Percentiles rank a stretch among this genome's conserved stretches.
Evolutionary conservation across 495 filamentous ascomycete species (phyloP).

Genomic region (Aspergillus heteromorphus): DNA sequence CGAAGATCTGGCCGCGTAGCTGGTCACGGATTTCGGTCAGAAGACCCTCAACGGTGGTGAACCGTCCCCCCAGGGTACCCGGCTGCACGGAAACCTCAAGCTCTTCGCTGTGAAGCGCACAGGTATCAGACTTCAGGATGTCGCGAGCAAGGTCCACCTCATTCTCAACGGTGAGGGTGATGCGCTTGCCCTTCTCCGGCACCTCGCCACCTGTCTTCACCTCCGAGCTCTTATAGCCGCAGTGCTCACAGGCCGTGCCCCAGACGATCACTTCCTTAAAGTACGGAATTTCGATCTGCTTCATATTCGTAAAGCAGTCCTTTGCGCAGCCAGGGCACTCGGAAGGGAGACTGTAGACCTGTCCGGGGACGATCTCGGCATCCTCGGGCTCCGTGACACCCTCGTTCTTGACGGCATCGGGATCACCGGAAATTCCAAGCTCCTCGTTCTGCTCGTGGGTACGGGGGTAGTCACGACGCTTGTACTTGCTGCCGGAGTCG

Average conservation of each 20-base stretch:
- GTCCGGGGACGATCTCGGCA: constrained; percentile 78
- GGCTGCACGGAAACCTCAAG: constrained; percentile 78
- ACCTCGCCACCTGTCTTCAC: constrained; percentile 94
- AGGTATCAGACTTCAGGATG: constrained; percentile 94
- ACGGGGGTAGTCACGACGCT: constrained; percentile 71
- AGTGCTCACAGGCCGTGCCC: constrained; percentile 80
- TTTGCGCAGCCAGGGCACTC: constrained; percentile 86
- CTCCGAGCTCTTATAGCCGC: constrained; percentile 92
- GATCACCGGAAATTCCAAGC: constrained; percentile 59
- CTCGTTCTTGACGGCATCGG: constrained; percentile 25
- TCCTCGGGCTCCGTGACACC: constrained; percentile 40
- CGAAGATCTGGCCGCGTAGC: constrained; percentile 77
- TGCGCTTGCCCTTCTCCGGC: constrained; percentile 78
- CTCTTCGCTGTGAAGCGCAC: constrained; percentile 76
- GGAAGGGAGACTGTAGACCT: constrained; percentile 85
- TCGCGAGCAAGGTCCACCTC: constrained; percentile 80
- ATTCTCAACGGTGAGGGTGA: constrained; percentile 68
- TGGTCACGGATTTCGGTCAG: constrained; percentile 92
- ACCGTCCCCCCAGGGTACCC: constrained; percentile 90
- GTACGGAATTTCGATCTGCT: constrained; percentile 92
- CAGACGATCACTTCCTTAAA: constrained; percentile 95
- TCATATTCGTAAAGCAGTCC: constrained; percentile 80
- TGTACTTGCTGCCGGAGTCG: constrained; percentile 71
- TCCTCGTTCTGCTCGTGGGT: constrained; percentile 79
- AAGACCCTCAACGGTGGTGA: constrained; percentile 93